phyloP scores from a whole-genome alignment of 1,284 basidiomycete species.

The Apiotrichum siamense region DNA sequence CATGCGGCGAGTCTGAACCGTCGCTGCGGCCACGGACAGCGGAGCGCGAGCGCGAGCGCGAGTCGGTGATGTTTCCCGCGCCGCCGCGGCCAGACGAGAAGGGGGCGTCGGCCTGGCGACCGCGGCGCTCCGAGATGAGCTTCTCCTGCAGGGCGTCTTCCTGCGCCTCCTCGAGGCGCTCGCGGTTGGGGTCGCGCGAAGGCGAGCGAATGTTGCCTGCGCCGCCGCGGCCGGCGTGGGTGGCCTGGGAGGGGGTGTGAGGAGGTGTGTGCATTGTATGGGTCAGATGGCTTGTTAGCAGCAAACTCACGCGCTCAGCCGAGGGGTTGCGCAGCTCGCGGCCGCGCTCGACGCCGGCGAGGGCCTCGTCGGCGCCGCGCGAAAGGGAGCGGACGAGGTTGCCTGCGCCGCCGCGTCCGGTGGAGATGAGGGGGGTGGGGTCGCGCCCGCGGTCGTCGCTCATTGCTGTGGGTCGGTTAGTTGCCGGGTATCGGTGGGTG shows the following conservation, averaged over 20 bases:
- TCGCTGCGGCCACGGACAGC: constrained; percentile 6
- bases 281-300: too few species aligned
- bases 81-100: constrained; percentile 46
- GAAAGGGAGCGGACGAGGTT: constrained; percentile 43
- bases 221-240: constrained; percentile 46
- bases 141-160: constrained; percentile 42
- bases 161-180: constrained; percentile 27
- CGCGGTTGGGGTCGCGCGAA: constrained; percentile 31
- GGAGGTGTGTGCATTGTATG: too few species aligned
- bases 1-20: neutral
- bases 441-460: constrained; percentile 16
- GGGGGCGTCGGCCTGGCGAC: constrained; percentile 34
- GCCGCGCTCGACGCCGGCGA: constrained; percentile 38
- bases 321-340: constrained; percentile 27
- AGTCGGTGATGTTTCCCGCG: constrained; percentile 40
- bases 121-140: constrained; percentile 42
- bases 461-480: constrained; percentile 8
- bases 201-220: constrained; percentile 46
- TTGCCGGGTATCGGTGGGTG: neutral
- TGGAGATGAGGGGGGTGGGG: constrained; percentile 27
- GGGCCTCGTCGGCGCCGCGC: constrained; percentile 32
- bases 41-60: constrained; percentile 26
- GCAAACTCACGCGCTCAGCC: constrained; percentile 29
- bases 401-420: constrained; percentile 46
- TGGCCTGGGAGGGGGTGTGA: constrained; percentile 27